A percentile compares a stretch with the other conserved stretches of the same genome.
These are phyloP conservation scores for Gastrodia elata DNA, from an alignment of 106 monocot genomes.

Conservation along the genomic window DNA sequence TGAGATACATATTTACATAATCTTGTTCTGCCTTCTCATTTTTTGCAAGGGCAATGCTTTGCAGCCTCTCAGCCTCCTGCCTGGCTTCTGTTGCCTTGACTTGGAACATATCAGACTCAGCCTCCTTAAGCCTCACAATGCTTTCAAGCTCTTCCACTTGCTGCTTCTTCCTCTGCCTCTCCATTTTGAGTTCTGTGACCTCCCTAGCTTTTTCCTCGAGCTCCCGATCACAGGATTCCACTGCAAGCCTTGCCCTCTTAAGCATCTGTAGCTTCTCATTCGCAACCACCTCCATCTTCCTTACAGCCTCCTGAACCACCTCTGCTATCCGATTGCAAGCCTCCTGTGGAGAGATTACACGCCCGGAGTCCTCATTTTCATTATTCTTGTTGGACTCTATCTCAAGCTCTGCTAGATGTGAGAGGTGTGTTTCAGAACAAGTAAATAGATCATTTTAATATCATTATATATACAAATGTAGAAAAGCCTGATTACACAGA, in stretches of 20 bases:
- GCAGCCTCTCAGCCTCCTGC: slow-evolving; percentile 84
- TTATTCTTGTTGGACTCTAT: slow-evolving; percentile 43
- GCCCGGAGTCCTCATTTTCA: slow-evolving; percentile 48
- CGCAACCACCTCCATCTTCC: slow-evolving; percentile 91
- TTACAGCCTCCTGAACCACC: slow-evolving; percentile 89
- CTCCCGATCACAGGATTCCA: slow-evolving; percentile 81
- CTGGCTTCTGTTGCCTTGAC: slow-evolving; percentile 84
- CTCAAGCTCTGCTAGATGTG: slow-evolving; percentile 51
- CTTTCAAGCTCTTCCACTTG: slow-evolving; percentile 96
- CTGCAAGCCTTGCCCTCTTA: slow-evolving; percentile 57
- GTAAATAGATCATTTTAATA: neutral
- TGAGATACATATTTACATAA: slow-evolving; percentile 81
- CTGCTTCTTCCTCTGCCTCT: slow-evolving; percentile 72
- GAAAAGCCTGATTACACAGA: neutral
- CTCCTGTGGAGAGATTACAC: slow-evolving; percentile 70
- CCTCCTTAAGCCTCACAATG: slow-evolving; percentile 87
- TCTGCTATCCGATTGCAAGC: slow-evolving; percentile 77
- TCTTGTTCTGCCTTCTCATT: slow-evolving; percentile 90
- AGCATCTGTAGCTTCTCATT: slow-evolving; percentile 71
- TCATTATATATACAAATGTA: neutral
- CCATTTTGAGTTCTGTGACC: slow-evolving; percentile 60
- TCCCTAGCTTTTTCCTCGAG: slow-evolving; percentile 83
- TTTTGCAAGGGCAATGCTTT: slow-evolving; percentile 72
- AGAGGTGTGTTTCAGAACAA: slow-evolving; percentile 5
- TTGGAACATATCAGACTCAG: slow-evolving; percentile 97